phyloP scores from a whole-genome alignment of 495 filamentous ascomycete species.

The Mycothermus thermophilus region DNA sequence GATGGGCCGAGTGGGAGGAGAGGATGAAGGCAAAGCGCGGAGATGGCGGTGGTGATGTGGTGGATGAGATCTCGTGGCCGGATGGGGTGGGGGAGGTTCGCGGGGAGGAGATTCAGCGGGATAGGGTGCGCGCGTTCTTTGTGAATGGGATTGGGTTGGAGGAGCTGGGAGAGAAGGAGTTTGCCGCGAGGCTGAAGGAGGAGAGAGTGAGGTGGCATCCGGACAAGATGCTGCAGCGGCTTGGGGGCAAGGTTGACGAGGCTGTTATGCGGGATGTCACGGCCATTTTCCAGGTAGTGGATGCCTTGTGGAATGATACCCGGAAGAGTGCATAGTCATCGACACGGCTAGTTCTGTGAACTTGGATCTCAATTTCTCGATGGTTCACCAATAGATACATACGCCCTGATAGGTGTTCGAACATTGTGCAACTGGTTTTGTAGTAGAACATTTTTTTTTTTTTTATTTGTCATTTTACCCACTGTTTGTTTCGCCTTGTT shows the following conservation, averaged over 20 bases:
- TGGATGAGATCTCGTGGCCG: slow-evolving; percentile 60
- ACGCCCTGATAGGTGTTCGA: too few relatives aligned
- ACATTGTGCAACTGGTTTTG: too few relatives aligned
- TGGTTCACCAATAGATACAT: too few relatives aligned
- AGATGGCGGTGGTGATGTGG: slow-evolving; percentile 8
- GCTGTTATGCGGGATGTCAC: slow-evolving; percentile 65
- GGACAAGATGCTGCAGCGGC: slow-evolving; percentile 89
- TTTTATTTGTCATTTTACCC: too few relatives aligned
- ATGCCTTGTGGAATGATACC: slow-evolving; percentile 61
- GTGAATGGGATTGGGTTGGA: slow-evolving; percentile 27
- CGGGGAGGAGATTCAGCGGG: slow-evolving; percentile 13
- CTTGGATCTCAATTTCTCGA: too few relatives aligned
- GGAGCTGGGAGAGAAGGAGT: slow-evolving; percentile 48
- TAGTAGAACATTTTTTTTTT: too few relatives aligned
- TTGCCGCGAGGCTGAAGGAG: slow-evolving; percentile 53
- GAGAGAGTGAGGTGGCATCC: slow-evolving; percentile 95
- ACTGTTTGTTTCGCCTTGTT: too few relatives aligned
- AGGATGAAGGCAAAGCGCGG: too few relatives aligned
- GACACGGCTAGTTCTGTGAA: too few relatives aligned
- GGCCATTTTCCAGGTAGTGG: slow-evolving; percentile 82
- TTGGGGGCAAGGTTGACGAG: slow-evolving; percentile 52
- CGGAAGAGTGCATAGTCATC: slow-evolving; percentile 19
- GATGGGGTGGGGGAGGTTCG: slow-evolving; percentile 39
- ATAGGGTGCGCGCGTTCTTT: slow-evolving; percentile 28
- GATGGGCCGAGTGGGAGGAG: slow-evolving; percentile 45